Percentiles rank a stretch among this genome's conserved stretches.
phyloP scores from a whole-genome alignment of 768 basidiomycete species.

The Porpolomopsis calyptriformis region DNA sequence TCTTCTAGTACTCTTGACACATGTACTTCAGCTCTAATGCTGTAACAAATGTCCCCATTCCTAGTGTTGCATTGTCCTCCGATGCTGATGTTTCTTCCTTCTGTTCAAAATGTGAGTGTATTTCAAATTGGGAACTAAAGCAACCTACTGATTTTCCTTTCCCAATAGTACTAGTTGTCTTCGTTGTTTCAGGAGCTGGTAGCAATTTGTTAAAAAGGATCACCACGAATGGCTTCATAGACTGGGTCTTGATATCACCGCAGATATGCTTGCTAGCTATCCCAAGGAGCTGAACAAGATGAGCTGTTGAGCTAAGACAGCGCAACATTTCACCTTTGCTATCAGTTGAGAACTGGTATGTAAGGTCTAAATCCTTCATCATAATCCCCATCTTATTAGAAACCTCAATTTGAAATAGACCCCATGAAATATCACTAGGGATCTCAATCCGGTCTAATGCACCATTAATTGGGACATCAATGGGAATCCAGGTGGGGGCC shows the following conservation, averaged over 20 bases:
- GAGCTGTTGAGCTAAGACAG: not conserved
- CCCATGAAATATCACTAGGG: not conserved
- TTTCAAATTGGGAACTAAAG: not conserved
- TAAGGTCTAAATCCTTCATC: not conserved
- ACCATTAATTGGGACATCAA: constrained; percentile 1
- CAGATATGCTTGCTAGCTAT: not conserved
- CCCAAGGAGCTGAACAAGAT: not conserved
- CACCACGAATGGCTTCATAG: not conserved
- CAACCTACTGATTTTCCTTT: not conserved
- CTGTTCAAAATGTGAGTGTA: not conserved
- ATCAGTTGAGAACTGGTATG: not conserved
- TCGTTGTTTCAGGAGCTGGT: too few relatives aligned
- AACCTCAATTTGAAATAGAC: not conserved
- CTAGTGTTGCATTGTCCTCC: not conserved
- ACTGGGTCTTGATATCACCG: not conserved
- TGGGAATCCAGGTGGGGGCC: not conserved
- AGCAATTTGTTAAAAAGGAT: not conserved
- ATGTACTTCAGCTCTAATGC: constrained; percentile 1
- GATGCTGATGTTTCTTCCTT: not conserved
- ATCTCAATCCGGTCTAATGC: not conserved
- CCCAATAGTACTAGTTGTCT: too few relatives aligned
- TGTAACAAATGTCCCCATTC: not conserved
- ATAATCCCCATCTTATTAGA: not conserved
- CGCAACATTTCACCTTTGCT: not conserved
- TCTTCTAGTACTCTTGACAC: not conserved